A percentile compares a stretch with the other conserved stretches of the same genome.
Conservation (phyloP, 78 protist genomes). For the Dictyostelium firmibasis region DNA sequence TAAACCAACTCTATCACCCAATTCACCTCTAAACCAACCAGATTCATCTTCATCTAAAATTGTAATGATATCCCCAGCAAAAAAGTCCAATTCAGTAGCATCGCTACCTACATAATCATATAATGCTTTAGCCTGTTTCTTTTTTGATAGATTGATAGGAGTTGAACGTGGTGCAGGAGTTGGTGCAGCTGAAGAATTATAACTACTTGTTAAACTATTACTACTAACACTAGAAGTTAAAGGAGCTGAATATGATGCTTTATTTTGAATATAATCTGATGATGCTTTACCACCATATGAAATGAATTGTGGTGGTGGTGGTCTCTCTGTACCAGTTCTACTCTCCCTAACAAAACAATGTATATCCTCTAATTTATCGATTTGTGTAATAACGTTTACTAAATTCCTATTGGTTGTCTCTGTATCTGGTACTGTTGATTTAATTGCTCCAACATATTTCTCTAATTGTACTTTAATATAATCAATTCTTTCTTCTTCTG, state of each 20-base stretch:
- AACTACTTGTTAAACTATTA: not conserved
- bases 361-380: constrained; percentile 63
- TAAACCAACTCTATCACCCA: constrained; percentile 65
- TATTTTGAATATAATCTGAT: not conserved
- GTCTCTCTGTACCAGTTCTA: constrained; percentile 63
- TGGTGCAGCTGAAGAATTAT: not conserved
- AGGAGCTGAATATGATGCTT: not conserved
- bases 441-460: constrained; percentile 31
- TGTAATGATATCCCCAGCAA: constrained; percentile 64
- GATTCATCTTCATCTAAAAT: constrained; percentile 69
- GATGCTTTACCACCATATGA: constrained; percentile 56
- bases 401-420: constrained; percentile 14
- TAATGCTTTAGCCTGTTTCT: constrained; percentile 18
- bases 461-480: constrained; percentile 59
- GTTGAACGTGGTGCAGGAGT: not conserved
- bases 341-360: constrained; percentile 30
- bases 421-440: constrained; percentile 8
- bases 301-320: constrained; percentile 37
- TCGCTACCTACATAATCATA: constrained; percentile 71
- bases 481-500: constrained; percentile 71
- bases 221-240: not conserved
- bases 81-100: constrained; percentile 65
- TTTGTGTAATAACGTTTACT: not conserved
- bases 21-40: constrained; percentile 74
- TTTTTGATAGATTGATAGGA: not conserved